Evolutionary conservation across 495 filamentous ascomycete genomes (phyloP).

Genomic region (Tuber brumale): DNA sequence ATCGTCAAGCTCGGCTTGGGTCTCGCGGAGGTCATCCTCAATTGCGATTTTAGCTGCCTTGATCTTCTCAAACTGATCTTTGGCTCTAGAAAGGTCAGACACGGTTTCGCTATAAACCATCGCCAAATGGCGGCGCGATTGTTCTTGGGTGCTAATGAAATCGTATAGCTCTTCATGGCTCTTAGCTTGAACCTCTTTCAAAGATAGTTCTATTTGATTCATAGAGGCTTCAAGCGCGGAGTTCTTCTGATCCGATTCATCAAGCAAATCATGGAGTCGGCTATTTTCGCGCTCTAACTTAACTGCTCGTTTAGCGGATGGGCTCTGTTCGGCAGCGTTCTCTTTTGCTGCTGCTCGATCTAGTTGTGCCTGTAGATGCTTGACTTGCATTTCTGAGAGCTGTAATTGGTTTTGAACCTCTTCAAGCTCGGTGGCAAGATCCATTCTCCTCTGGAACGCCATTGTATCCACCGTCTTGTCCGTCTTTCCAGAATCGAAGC

Average conservation of each 20-base stretch:
- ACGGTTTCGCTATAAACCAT: constrained; percentile 80
- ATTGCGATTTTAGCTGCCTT: constrained; percentile 68
- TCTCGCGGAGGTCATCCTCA: constrained; percentile 87
- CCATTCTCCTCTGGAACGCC: constrained; percentile 82
- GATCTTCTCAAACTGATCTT: constrained; percentile 75
- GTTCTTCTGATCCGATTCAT: constrained; percentile 90
- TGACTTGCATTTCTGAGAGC: constrained; percentile 91
- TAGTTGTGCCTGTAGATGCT: constrained; percentile 84
- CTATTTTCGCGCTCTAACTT: constrained; percentile 90
- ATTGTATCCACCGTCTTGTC: constrained; percentile 86
- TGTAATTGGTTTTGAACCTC: constrained; percentile 92
- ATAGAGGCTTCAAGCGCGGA: constrained; percentile 83
- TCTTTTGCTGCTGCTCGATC: constrained; percentile 55
- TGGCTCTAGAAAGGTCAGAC: constrained; percentile 75
- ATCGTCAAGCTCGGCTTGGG: constrained; percentile 75
- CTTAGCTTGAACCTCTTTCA: constrained; percentile 86
- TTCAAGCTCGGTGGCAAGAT: constrained; percentile 83
- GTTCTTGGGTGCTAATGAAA: constrained; percentile 87
- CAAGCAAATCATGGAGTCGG: constrained; percentile 87
- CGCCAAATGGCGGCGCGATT: constrained; percentile 72
- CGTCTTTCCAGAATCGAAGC: constrained; percentile 71
- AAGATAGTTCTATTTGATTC: constrained; percentile 76
- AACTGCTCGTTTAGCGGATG: constrained; percentile 72
- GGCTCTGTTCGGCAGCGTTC: constrained; percentile 71
- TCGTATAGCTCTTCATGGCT: constrained; percentile 94